Percentiles rank a stretch among this genome's conserved stretches.
Evolutionary conservation across 2,329 filamentous ascomycete species (phyloP).

Genomic region (Colletotrichum cereale): DNA sequence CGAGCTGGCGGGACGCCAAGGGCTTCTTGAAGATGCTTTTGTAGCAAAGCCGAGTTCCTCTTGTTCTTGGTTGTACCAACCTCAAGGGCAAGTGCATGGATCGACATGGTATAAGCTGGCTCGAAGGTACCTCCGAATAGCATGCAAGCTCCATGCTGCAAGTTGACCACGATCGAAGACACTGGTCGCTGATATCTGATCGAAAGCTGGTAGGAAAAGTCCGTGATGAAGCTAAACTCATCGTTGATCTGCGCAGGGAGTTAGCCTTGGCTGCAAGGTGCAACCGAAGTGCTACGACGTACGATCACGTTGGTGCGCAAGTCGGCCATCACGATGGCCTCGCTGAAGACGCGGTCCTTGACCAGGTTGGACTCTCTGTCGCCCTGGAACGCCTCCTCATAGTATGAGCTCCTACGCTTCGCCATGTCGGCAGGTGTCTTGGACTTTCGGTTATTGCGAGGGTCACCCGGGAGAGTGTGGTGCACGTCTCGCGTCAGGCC

Average conservation of each 20-base stretch:
- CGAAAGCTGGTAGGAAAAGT: conserved; percentile 79
- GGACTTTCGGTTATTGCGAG: conserved; percentile 47
- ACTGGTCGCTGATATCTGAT: conserved; percentile 81
- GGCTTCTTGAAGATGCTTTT: conserved; percentile 79
- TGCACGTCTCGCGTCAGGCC: conserved; percentile 54
- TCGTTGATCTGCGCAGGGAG: conserved; percentile 71
- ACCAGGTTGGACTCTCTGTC: conserved; percentile 49
- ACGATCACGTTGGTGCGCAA: conserved; percentile 75
- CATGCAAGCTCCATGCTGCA: conserved; percentile 82
- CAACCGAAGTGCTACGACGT: conserved; percentile 45
- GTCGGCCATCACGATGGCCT: conserved; percentile 73
- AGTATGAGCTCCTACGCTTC: conserved; percentile 58
- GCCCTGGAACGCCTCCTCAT: conserved; percentile 59
- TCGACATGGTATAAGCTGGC: conserved; percentile 82
- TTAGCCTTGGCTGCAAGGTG: conserved; percentile 19
- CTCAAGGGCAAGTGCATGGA: conserved; percentile 77
- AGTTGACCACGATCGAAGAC: conserved; percentile 78
- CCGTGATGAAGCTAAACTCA: conserved; percentile 79
- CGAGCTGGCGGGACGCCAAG: conserved; percentile 75
- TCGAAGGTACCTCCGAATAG: conserved; percentile 81
- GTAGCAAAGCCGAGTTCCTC: conserved; percentile 82
- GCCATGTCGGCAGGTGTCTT: conserved; percentile 49
- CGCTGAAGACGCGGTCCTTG: conserved; percentile 62
- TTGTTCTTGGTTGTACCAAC: conserved; percentile 82
- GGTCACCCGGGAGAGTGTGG: conserved; percentile 55